Percentiles rank a stretch among this genome's conserved stretches.
Conservation (phyloP, 2,329 filamentous ascomycete species). For the Leptographium procerum region DNA sequence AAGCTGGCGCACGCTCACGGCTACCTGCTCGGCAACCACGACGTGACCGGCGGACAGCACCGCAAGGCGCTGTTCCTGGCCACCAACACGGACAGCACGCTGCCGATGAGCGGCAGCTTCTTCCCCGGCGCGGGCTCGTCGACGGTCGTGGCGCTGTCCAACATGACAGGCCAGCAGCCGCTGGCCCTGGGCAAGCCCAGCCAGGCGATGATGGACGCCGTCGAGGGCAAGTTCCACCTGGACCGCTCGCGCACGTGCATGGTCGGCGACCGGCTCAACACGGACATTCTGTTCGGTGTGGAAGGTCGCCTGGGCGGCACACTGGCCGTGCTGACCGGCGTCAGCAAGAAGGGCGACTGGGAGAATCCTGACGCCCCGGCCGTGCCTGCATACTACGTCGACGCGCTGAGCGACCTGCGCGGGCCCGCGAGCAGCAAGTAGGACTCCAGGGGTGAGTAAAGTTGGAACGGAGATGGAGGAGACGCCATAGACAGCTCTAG, state of each 20-base stretch:
- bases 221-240: slow-evolving; percentile 90
- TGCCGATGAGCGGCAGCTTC: slow-evolving; percentile 69
- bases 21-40: slow-evolving; percentile 64
- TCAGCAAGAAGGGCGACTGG: slow-evolving; percentile 76
- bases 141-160: slow-evolving; percentile 58
- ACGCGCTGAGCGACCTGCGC: slow-evolving; percentile 67
- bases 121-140: slow-evolving; percentile 88
- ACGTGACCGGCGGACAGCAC: slow-evolving; percentile 59
- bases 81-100: slow-evolving; percentile 84
- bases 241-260: slow-evolving; percentile 81
- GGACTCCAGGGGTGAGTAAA: not conserved
- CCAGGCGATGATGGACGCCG: slow-evolving; percentile 98
- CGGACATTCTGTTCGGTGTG: slow-evolving; percentile 90
- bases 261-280: slow-evolving; percentile 89
- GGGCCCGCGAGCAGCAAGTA: not conserved
- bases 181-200: slow-evolving; percentile 84
- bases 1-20: slow-evolving; percentile 79
- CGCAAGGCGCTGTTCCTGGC: slow-evolving; percentile 78
- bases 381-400: slow-evolving; percentile 72
- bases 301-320: slow-evolving; percentile 87
- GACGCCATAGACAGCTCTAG: not conserved
- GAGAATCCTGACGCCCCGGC: slow-evolving; percentile 55
- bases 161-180: slow-evolving; percentile 59
- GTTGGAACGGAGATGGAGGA: not conserved
- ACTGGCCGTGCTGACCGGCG: slow-evolving; percentile 80